A percentile compares a stretch with the other conserved stretches of the same genome.
These are phyloP conservation scores for Thermomucor indicae-seudaticae DNA, from an alignment of 371 early-diverging fungal genomes.

Conservation along the genomic window DNA sequence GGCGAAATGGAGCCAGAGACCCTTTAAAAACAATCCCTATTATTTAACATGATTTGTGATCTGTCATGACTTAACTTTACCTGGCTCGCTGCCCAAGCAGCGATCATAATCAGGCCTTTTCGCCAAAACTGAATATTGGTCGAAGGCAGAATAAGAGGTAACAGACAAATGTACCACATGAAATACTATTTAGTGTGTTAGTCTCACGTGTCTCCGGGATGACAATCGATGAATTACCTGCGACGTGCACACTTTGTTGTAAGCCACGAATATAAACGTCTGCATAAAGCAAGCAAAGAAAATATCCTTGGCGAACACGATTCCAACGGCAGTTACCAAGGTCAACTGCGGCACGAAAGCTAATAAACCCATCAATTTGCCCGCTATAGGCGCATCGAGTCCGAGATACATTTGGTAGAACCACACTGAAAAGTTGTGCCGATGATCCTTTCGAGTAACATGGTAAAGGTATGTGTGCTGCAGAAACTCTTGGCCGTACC, in stretches of 20 bases:
- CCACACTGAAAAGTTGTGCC: conserved; percentile 97
- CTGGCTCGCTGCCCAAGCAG: conserved; percentile 72
- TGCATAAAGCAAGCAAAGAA: conserved; percentile 87
- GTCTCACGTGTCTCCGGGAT: not conserved
- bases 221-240: conserved; percentile 59
- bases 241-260: conserved; percentile 97
- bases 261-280: conserved; percentile 93
- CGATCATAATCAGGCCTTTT: conserved; percentile 57
- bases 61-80: conserved; percentile 21
- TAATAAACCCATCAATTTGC: conserved; percentile 45
- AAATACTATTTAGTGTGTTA: conserved; percentile 67
- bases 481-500: conserved; percentile 85
- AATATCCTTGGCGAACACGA: conserved; percentile 75
- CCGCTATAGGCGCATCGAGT: conserved; percentile 42
- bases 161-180: conserved; percentile 95
- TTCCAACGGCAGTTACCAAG: conserved; percentile 56
- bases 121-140: conserved; percentile 48
- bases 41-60: not conserved
- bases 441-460: conserved; percentile 91
- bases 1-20: conserved; percentile 77
- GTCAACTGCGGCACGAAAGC: conserved; percentile 78
- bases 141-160: conserved; percentile 82
- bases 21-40: conserved; percentile 40
- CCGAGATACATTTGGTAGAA: conserved; percentile 90
- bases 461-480: conserved; percentile 94